phyloP scores from a whole-genome alignment of 768 basidiomycete species.

The Tubosaeta sp. region DNA sequence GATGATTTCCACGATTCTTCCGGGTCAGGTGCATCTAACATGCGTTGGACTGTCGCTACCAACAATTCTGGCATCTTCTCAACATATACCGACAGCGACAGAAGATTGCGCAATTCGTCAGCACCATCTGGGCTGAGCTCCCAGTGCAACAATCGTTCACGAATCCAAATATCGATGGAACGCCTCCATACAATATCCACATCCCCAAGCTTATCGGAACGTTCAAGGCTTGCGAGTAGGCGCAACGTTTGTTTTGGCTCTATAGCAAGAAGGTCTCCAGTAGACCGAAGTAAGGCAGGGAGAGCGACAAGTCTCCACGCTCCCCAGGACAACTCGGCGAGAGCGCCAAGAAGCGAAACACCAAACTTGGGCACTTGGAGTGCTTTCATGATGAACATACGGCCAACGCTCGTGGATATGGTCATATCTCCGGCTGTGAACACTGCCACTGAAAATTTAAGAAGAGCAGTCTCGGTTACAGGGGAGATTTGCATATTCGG shows the following conservation, averaged over 20 bases:
- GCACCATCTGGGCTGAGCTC: slow-evolving; percentile 39
- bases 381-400: slow-evolving; percentile 39
- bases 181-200: slow-evolving; percentile 59
- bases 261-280: slow-evolving; percentile 41
- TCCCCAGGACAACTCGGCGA: slow-evolving; percentile 66
- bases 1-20: slow-evolving; percentile 32
- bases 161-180: slow-evolving; percentile 48
- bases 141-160: slow-evolving; percentile 41
- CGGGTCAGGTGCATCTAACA: slow-evolving; percentile 29
- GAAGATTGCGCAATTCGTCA: slow-evolving; percentile 49
- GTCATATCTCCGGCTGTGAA: slow-evolving; percentile 43
- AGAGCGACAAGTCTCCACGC: slow-evolving; percentile 73
- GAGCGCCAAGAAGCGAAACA: slow-evolving; percentile 51
- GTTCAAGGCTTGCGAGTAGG: slow-evolving; percentile 47
- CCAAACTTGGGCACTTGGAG: slow-evolving; percentile 38
- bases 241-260: slow-evolving; percentile 42
- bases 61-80: slow-evolving; percentile 41
- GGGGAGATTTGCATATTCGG: slow-evolving; percentile 25
- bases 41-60: slow-evolving; percentile 41
- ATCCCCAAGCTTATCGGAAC: slow-evolving; percentile 48
- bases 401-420: slow-evolving; percentile 35
- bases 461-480: slow-evolving; percentile 27
- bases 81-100: slow-evolving; percentile 51
- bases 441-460: slow-evolving; percentile 32
- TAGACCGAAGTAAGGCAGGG: slow-evolving; percentile 53